Evolutionary conservation across 495 filamentous ascomycete genomes (phyloP).

Genomic region (Hypoxylon lienhwacheense): DNA sequence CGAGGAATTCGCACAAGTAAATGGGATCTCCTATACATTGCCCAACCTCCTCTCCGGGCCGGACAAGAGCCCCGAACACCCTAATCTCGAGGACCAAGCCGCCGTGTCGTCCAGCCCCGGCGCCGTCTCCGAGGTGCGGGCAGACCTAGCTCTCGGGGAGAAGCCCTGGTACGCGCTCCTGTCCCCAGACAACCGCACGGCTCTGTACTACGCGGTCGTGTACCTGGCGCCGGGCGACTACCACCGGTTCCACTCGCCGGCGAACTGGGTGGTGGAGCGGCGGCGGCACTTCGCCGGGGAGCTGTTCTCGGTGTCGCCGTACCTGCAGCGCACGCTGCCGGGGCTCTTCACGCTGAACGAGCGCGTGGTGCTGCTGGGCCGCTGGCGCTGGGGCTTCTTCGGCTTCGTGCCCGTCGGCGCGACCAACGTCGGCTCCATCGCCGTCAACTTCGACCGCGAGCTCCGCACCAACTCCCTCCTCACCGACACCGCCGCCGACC

Average conservation of each 20-base stretch:
- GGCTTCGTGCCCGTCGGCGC: conserved; percentile 93
- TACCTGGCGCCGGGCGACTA: conserved; percentile 99
- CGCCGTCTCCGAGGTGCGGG: conserved; percentile 78
- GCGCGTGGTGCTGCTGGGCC: conserved; percentile 86
- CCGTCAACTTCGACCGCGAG: conserved; percentile 95
- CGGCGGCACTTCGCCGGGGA: conserved; percentile 96
- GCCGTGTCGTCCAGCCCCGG: conserved; percentile 60
- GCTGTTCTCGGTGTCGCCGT: conserved; percentile 91
- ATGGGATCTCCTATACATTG: conserved; percentile 95
- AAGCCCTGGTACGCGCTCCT: conserved; percentile 76
- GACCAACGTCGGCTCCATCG: conserved; percentile 98
- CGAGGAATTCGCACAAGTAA: conserved; percentile 92
- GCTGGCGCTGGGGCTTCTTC: conserved; percentile 98
- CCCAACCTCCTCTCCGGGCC: conserved; percentile 77
- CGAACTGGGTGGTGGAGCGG: conserved; percentile 88
- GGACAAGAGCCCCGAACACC: conserved; percentile 42
- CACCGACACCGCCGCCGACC: conserved; percentile 85
- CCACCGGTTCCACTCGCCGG: conserved; percentile 95
- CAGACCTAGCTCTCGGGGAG: conserved; percentile 76
- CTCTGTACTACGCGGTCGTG: conserved; percentile 92
- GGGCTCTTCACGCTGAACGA: conserved; percentile 97
- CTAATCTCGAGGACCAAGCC: conserved; percentile 46
- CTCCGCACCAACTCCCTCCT: conserved; percentile 88
- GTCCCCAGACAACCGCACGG: conserved; percentile 57
- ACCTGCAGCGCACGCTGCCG: conserved; percentile 86